phyloP scores from a whole-genome alignment of 495 filamentous ascomycete genomes.

The Durotheca rogersii region DNA sequence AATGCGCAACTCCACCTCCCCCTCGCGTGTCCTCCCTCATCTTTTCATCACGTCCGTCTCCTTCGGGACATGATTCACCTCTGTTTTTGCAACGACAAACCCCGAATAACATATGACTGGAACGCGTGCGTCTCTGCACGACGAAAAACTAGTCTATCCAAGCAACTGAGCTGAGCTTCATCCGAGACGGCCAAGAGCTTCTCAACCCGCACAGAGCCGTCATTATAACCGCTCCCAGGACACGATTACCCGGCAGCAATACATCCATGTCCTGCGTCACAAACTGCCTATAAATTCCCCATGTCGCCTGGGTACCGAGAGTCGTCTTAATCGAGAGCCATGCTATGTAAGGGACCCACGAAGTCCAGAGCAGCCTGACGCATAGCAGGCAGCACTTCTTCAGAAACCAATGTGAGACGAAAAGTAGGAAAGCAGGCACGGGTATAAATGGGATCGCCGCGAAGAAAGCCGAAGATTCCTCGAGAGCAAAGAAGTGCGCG shows the following conservation, averaged over 20 bases:
- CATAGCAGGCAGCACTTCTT: conserved; percentile 7
- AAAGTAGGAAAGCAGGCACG: conserved; percentile 4
- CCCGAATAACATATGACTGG: no score
- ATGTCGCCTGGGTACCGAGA: background rate
- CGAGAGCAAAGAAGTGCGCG: background rate
- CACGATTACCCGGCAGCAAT: conserved; percentile 16
- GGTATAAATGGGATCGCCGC: background rate
- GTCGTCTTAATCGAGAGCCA: conserved; percentile 27
- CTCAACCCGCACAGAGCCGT: conserved; percentile 20
- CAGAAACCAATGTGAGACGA: conserved; percentile 17
- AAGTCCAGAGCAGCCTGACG: background rate
- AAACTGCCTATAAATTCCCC: conserved; percentile 3
- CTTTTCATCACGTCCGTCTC: no score
- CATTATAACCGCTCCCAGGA: conserved; percentile 15
- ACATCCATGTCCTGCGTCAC: conserved; percentile 21
- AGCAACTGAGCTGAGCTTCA: conserved; percentile 9
- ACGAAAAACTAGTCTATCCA: conserved; percentile 5
- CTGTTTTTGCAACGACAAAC: no score
- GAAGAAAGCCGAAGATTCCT: background rate
- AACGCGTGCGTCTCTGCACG: no score
- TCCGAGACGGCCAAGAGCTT: conserved; percentile 32
- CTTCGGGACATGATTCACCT: no score
- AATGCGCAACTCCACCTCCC: no score
- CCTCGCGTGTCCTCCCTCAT: no score
- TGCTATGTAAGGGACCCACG: conserved; percentile 21